phyloP scores from a whole-genome alignment of 2,329 filamentous ascomycete genomes.

The Calonectria hawksworthii region DNA sequence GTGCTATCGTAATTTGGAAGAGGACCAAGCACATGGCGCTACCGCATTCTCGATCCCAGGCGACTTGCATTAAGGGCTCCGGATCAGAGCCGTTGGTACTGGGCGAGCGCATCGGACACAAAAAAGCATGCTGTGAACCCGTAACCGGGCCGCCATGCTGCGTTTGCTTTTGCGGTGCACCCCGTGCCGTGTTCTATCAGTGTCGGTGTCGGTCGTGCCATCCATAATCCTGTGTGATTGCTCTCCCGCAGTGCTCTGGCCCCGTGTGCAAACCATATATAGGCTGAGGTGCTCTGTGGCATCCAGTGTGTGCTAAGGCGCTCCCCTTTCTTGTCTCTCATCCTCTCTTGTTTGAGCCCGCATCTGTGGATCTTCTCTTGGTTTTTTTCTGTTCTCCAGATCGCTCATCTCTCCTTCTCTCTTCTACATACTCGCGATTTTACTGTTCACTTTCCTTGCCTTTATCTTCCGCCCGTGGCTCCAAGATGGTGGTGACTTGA shows the following conservation, averaged over 20 bases:
- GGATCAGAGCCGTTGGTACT: background rate
- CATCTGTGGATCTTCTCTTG: background rate
- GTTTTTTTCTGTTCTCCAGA: background rate
- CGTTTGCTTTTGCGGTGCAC: background rate
- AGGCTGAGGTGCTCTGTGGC: slow-evolving; percentile 13
- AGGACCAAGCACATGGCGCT: background rate
- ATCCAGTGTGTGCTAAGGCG: background rate
- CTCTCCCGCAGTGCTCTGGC: background rate
- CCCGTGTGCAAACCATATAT: slow-evolving; percentile 15
- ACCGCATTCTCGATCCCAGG: background rate
- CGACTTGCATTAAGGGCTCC: background rate
- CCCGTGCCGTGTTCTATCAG: slow-evolving; percentile 13
- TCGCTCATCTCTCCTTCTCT: background rate
- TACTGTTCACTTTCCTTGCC: background rate
- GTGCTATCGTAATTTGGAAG: slow-evolving; percentile 7
- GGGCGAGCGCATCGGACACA: background rate
- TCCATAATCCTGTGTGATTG: slow-evolving; percentile 1
- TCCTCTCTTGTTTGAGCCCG: slow-evolving; percentile 9
- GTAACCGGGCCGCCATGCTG: background rate
- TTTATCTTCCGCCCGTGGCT: background rate
- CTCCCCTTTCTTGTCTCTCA: background rate
- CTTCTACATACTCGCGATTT: background rate
- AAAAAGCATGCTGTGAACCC: background rate
- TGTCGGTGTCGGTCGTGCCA: slow-evolving; percentile 19
- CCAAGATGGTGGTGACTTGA: background rate